Evolutionary conservation across 208 protist species (phyloP).

Genomic region (Leishmania tropica): DNA sequence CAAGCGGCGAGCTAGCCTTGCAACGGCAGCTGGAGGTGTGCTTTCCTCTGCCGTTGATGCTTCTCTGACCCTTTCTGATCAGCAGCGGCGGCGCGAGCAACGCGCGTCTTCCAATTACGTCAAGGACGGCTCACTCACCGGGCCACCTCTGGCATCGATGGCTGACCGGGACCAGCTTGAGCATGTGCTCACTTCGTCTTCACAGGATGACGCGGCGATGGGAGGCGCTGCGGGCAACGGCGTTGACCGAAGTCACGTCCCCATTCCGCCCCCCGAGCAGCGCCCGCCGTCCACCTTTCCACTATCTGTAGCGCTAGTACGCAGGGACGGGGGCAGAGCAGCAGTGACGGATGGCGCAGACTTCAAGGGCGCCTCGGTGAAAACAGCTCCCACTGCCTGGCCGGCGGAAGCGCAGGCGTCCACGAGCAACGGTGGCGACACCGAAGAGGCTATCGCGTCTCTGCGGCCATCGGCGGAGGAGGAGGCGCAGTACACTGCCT

Average conservation of each 20-base stretch:
- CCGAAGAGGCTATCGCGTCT: conserved; percentile 39
- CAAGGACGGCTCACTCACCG: conserved; percentile 14
- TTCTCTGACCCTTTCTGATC: background rate
- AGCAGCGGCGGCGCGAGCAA: background rate
- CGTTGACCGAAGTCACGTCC: background rate
- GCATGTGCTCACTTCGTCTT: background rate
- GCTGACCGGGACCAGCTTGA: conserved; percentile 7
- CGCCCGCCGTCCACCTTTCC: conserved; percentile 10
- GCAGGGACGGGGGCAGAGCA: background rate
- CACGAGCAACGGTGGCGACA: conserved; percentile 7
- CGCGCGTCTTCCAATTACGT: conserved; percentile 19
- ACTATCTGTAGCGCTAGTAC: background rate
- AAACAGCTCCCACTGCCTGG: background rate
- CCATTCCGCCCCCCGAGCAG: conserved; percentile 9
- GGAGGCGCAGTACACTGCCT: conserved; percentile 79
- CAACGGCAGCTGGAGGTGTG: background rate
- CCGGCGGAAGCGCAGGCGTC: background rate
- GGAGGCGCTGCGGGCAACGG: background rate
- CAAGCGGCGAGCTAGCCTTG: background rate
- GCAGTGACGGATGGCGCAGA: background rate
- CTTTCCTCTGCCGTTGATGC: background rate
- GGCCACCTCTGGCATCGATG: conserved; percentile 17
- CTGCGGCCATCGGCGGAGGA: conserved; percentile 65
- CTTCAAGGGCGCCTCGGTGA: background rate
- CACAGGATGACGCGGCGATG: background rate